Evolutionary conservation across 495 filamentous ascomycete species (phyloP), one percentile per base, ranked within the genome.

Genomic region (Coniosporium apollinis): DNA sequence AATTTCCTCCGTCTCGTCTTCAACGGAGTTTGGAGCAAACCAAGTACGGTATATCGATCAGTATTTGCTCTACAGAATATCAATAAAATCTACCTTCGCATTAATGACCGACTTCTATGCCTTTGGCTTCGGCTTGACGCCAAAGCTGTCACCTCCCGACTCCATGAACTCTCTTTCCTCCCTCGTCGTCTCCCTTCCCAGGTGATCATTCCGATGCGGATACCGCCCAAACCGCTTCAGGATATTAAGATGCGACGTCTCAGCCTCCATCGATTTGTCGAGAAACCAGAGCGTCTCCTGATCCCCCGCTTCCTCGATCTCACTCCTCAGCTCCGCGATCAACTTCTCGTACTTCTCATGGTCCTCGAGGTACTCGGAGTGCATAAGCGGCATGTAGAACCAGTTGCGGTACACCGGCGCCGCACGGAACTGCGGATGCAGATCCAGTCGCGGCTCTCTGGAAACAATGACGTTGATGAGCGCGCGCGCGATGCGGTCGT

Each of bases 381-480:
- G 64, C 46, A 49, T 47, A 3, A 67, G 39, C 3, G 64, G 62
- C 26, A 66, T 31, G 30, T 50, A 51, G 36, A 63, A 55, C 64
- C 64, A 67, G 5, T 44, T 26, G 2, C 53, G 47, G 22, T 49
- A 46, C 5, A 29, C 16, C 10, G 30, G 22, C 19, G 19, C 11
- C 26, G 30, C 13, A 25, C 13, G 6, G 36, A 32, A 22, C 11
- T 19, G 4, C 19, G 11, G n/a, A 22, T 3, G 13, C 21, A 20
- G 5, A 22, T 5, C 11, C 14, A 11, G 11, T n/a, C 17, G 16
- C 11, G 15, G 36, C 19, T 5, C 28, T 32, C 9, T 8, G 10
- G 30, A 9, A 26, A 34, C 15, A 1, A 48, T 32, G 36, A 15
- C 9, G n/a, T 33, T 31, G 13, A 42, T 15, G 13, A 63, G 22